A percentile compares a stretch with the other conserved stretches of the same genome.
These are phyloP conservation scores for Peronospora tabacina DNA, from an alignment of 352 stramenopile genomes.

Conservation along the genomic window DNA sequence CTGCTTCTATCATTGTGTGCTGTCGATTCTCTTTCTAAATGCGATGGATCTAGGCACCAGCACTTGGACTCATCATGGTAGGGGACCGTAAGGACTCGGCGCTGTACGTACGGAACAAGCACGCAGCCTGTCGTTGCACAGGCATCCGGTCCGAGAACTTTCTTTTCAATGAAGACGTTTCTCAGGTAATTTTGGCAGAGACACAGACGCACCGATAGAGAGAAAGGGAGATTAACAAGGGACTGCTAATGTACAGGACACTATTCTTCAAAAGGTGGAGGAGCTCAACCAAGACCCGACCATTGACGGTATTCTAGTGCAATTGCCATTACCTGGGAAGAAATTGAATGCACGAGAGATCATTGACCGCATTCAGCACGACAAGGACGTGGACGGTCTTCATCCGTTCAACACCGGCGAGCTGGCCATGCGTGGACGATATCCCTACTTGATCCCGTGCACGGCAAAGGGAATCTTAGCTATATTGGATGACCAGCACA, in stretches of 20 bases:
- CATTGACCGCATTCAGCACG: slow-evolving; percentile 87
- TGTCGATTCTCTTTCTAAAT: not conserved
- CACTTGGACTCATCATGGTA: slow-evolving; percentile 97
- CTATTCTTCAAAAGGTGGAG: slow-evolving; percentile 58
- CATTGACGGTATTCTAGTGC: slow-evolving; percentile 82
- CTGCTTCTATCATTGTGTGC: not conserved
- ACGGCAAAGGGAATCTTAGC: slow-evolving; percentile 97
- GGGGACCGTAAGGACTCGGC: slow-evolving; percentile 93
- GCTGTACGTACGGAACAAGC: slow-evolving; percentile 98
- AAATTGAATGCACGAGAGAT: slow-evolving; percentile 90
- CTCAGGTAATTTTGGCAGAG: slow-evolving; percentile 40
- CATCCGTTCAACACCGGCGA: slow-evolving; percentile 95
- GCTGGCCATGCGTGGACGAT: slow-evolving; percentile 81
- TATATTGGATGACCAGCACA: slow-evolving; percentile 86
- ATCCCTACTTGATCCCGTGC: slow-evolving; percentile 90
- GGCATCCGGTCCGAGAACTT: slow-evolving; percentile 91
- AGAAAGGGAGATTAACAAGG: not conserved
- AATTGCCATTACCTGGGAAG: slow-evolving; percentile 90
- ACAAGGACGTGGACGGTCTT: slow-evolving; percentile 98
- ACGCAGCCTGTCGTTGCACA: slow-evolving; percentile 90
- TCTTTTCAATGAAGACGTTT: slow-evolving; percentile 55
- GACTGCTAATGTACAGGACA: slow-evolving; percentile 26
- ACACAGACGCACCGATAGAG: not conserved
- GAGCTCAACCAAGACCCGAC: slow-evolving; percentile 63
- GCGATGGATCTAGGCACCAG: slow-evolving; percentile 59